Evolutionary conservation across 23 red algal genomes (phyloP).

Genomic region (Gracilariopsis chorda): DNA sequence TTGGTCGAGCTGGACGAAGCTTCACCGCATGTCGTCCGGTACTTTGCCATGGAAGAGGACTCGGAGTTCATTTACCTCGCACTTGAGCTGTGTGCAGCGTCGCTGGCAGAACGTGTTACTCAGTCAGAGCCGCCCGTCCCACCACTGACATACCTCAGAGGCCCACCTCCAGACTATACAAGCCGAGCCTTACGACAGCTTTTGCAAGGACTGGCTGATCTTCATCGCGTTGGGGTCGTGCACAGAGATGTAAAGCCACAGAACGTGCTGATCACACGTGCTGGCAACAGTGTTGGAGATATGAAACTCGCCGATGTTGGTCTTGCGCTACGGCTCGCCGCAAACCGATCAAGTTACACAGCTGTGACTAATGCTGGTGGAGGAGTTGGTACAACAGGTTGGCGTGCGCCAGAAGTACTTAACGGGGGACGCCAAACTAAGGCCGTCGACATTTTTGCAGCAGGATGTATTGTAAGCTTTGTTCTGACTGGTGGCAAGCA

Average conservation of each 20-base stretch:
- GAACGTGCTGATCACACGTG: constrained; percentile 77
- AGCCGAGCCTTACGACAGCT: constrained; percentile 69
- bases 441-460: constrained; percentile 91
- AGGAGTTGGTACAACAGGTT: constrained; percentile 87
- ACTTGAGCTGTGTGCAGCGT: constrained; percentile 83
- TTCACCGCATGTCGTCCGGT: constrained; percentile 87
- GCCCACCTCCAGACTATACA: constrained; percentile 53
- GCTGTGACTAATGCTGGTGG: constrained; percentile 56
- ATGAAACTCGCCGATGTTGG: constrained; percentile 97
- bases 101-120: constrained; percentile 71
- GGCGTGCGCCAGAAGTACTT: constrained; percentile 97
- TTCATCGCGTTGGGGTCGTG: constrained; percentile 85
- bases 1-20: constrained; percentile 92
- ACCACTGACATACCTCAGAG: constrained; percentile 29
- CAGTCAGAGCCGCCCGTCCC: constrained; percentile 47
- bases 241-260: constrained; percentile 97
- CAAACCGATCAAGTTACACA: constrained; percentile 68
- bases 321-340: constrained; percentile 77
- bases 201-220: constrained; percentile 80
- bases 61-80: constrained; percentile 92
- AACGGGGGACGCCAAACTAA: constrained; percentile 67
- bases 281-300: background rate
- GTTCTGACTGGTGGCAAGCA: constrained; percentile 87
- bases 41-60: constrained; percentile 99
- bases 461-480: constrained; percentile 82